Evolutionary conservation across 306 rosid species (phyloP), one percentile per base, ranked within the genome.

Genomic region (Cicer chorassanicum): DNA sequence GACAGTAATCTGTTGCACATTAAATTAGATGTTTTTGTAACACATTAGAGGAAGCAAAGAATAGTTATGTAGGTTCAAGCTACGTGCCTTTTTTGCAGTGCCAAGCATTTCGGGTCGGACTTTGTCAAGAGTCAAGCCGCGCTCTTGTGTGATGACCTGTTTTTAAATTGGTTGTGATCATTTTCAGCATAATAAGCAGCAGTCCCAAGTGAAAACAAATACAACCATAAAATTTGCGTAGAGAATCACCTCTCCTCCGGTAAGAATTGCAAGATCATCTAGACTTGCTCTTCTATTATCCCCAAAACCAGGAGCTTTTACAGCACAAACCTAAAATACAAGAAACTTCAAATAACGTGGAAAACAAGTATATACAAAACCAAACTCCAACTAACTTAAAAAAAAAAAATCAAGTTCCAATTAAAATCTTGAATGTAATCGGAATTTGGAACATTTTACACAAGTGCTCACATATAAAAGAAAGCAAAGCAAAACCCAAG

Each of bases 221-320:
- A 65, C 43, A 67, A 4, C 59, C 42, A 50, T 4, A 43, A 44
- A 65, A 65, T 73, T 42, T 19, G 36, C 78, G 18, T 50, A 71
- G 53, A 72, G 56, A 29, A 61, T 88, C 76, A 94, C 98, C 98
- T 91, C 97, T 82, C 91, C 98, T 51, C 98, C 98, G 0, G 97
- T 91, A 68, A 88, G 86, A 79, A 90, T 49, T 9, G 97, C 88
- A 76, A 94, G 94, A 88, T 94, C 98, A 3, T 91, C 96, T 71
- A 94, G 80, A 80, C 77, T 89, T 70, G 94, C 94, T 86, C 45
- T 91, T 84, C 90, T 91, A 67, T 80, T 94, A 72, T 94, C 98
- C 74, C 98, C 98, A 81, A 94, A 94, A 80, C 96, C 98, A 65
- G 98, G 98, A 88, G 98, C 91, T 91, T 94, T 94, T 57, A 91